Base-by-base conservation (phyloP, 2,329 filamentous ascomycete species). In the Didymella pomorum region DNA sequence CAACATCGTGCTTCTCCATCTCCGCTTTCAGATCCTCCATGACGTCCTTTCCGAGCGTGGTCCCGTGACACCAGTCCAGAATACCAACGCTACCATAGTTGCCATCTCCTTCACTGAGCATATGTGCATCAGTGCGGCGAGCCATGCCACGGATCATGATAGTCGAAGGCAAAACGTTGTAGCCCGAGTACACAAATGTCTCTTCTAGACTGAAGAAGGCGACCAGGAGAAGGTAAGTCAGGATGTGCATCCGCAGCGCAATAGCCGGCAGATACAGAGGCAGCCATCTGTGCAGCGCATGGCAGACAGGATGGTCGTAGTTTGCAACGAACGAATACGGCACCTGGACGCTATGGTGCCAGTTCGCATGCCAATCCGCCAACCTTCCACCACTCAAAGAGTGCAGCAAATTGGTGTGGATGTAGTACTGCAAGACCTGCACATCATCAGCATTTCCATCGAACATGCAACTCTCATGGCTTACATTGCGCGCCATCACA, bases 371-470 rank as follows among this genome's bases (percentile, higher is more conserved):
- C 70, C 77, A 69, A 18, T 65, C 48, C 14, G 73, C 73, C 6
- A 77, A 57, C 28, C 58, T 68, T 16, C 70, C 67, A 35, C 69
- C 66, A 16, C 45, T 62, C 0, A 74, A 66, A 0, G 71, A 76
- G 77, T 96, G 92, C 9, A 97, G 83, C 25, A 89, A 58, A 70
- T 85, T 84, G 50, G 90, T 87, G 78, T 96, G 92, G 65, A 92
- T 82, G 67, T 87, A 84, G 74, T 96, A 97, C 56, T 87, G 85
- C 11, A 93, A 72, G 7, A 86, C 69, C 79, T 91, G 29, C 50
- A 37, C 16, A 29, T 42, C 1, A 7, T 39, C 20, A 48, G 10
- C 28, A 37, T 55, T 9, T n/a, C 8, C 28, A 41, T 4, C 12
- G 9, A 16, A 1, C 26, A 11, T 16, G 20, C 53, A 4, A 8